Evolutionary conservation across 306 rosid species (phyloP).

Genomic region (Cajanus cajan): DNA sequence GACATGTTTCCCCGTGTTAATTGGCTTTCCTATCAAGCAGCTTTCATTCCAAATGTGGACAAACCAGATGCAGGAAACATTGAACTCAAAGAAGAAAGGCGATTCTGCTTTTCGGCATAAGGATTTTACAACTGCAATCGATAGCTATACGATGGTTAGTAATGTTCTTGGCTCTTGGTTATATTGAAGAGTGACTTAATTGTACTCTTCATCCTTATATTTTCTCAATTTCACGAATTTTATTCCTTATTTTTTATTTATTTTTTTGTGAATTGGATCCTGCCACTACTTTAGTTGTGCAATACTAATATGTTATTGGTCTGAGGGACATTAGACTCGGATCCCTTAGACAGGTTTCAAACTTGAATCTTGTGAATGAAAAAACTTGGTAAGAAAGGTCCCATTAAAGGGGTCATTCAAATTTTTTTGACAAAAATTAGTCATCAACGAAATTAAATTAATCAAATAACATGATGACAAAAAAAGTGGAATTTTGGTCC

Average conservation of each 20-base stretch:
- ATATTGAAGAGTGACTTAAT: background rate
- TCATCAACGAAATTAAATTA: too few species aligned
- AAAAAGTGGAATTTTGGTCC: background rate
- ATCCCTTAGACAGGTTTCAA: too few species aligned
- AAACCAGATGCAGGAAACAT: slow-evolving; percentile 92
- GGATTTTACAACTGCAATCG: slow-evolving; percentile 68
- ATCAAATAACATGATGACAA: too few species aligned
- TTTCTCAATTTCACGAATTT: background rate
- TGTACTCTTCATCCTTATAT: background rate
- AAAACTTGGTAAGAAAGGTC: too few species aligned
- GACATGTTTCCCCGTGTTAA: slow-evolving; percentile 5
- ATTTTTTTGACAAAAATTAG: too few species aligned
- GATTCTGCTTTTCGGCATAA: slow-evolving; percentile 80
- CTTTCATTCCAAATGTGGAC: slow-evolving; percentile 99
- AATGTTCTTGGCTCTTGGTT: slow-evolving; percentile 12
- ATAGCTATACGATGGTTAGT: slow-evolving; percentile 74
- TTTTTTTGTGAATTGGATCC: background rate
- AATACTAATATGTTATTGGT: too few species aligned
- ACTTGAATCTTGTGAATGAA: too few species aligned
- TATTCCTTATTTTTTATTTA: background rate
- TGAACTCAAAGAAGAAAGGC: slow-evolving; percentile 91
- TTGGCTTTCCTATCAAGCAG: slow-evolving; percentile 42
- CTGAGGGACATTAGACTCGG: too few species aligned
- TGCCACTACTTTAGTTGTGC: background rate
- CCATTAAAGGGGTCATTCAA: too few species aligned